phyloP scores from a whole-genome alignment of 805 yeast genomes.

The Lachancea quebecensis region DNA sequence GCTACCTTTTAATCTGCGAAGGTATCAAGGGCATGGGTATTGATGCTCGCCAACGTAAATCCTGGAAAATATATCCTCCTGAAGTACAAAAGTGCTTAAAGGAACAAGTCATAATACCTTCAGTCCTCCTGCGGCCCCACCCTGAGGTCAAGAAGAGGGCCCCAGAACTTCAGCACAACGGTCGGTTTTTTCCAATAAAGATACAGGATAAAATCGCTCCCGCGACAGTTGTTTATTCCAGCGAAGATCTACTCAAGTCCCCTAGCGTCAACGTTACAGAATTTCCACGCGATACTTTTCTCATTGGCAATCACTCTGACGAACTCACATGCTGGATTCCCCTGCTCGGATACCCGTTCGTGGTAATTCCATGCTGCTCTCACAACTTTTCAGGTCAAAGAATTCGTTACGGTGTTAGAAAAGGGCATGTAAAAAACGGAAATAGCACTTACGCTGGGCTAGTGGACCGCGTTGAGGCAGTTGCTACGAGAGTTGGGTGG shows the following conservation, averaged over 20 bases:
- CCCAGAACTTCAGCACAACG: conserved; percentile 55
- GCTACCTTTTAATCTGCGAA: conserved; percentile 65
- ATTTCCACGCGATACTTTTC: conserved; percentile 63
- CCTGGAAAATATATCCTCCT: conserved; percentile 76
- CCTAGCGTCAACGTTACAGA: conserved; percentile 54
- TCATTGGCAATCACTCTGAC: conserved; percentile 93
- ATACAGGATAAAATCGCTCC: conserved; percentile 43
- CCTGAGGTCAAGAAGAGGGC: conserved; percentile 49
- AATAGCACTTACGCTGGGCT: conserved; percentile 74
- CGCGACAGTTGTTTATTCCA: conserved; percentile 31
- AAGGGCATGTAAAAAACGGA: conserved; percentile 15
- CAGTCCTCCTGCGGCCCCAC: conserved; percentile 60
- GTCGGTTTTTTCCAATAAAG: conserved; percentile 38
- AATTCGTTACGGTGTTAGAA: conserved; percentile 51
- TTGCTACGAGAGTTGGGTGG: conserved; percentile 76
- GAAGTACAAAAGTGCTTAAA: conserved; percentile 49
- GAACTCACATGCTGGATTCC: conserved; percentile 97
- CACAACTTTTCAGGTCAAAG: conserved; percentile 77
- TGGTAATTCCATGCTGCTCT: conserved; percentile 94
- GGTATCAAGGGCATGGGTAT: conserved; percentile 80
- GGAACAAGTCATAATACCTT: conserved; percentile 82
- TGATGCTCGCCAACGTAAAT: conserved; percentile 83
- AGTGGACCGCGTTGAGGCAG: conserved; percentile 73
- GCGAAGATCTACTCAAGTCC: conserved; percentile 41
- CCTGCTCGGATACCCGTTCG: conserved; percentile 72